Evolutionary conservation across 805 yeast species (phyloP).

Genomic region (Spathaspora passalidarum): DNA sequence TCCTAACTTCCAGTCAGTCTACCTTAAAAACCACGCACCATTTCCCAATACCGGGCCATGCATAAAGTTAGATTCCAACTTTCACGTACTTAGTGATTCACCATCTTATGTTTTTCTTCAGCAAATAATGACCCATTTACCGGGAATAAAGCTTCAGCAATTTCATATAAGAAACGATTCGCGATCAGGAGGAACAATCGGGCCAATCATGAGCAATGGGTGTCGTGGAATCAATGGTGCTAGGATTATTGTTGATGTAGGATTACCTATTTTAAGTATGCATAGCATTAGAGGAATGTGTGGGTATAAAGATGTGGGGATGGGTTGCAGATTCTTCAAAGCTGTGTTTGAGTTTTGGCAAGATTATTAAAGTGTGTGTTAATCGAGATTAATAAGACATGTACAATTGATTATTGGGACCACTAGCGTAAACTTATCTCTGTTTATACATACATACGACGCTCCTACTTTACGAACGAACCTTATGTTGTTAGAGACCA

Average conservation of each 20-base stretch:
- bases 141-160: slow-evolving; percentile 28
- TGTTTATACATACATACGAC: too few relatives aligned
- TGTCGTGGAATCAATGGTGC: slow-evolving; percentile 20
- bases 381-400: too few relatives aligned
- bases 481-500: too few relatives aligned
- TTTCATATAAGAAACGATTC: slow-evolving; percentile 41
- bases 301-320: slow-evolving; percentile 38
- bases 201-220: slow-evolving; percentile 38
- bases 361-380: neutral
- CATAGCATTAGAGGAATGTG: slow-evolving; percentile 37
- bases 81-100: slow-evolving; percentile 37
- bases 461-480: too few relatives aligned
- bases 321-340: slow-evolving; percentile 32
- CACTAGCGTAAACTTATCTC: too few relatives aligned
- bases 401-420: too few relatives aligned
- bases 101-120: slow-evolving; percentile 24
- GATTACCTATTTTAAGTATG: slow-evolving; percentile 42
- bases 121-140: slow-evolving; percentile 17
- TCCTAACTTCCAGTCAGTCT: slow-evolving; percentile 35
- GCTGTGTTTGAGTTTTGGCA: slow-evolving; percentile 31
- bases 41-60: slow-evolving; percentile 38
- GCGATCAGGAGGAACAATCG: slow-evolving; percentile 43
- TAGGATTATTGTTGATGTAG: slow-evolving; percentile 33
- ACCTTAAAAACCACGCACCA: slow-evolving; percentile 33
- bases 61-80: slow-evolving; percentile 34